Evolutionary conservation across 2,329 filamentous ascomycete species (phyloP).

Genomic region (Ophiostoma sp.): DNA sequence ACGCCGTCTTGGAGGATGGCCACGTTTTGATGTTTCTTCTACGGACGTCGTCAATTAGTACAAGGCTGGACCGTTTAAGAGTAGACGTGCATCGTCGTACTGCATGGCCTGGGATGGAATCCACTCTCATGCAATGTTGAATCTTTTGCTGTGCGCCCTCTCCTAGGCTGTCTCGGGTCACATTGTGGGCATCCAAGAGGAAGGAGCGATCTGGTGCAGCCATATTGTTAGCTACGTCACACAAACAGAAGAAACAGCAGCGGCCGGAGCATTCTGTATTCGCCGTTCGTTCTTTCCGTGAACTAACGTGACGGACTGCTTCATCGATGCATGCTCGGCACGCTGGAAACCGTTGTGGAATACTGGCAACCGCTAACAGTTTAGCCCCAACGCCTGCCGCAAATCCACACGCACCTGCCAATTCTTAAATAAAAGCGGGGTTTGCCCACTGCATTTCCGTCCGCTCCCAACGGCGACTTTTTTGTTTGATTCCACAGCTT

Average conservation of each 20-base stretch:
- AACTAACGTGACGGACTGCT: too few species aligned
- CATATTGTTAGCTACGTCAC: neutral
- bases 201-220: neutral
- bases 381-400: neutral
- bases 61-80: neutral
- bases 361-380: neutral
- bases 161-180: neutral
- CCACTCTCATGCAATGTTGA: neutral
- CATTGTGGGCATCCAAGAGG: neutral
- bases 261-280: neutral
- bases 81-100: neutral
- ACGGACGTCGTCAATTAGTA: neutral
- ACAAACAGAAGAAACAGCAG: neutral
- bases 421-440: neutral
- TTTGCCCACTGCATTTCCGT: neutral
- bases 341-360: conserved; percentile 8
- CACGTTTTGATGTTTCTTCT: neutral
- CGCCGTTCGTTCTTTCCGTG: neutral
- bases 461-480: neutral
- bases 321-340: neutral
- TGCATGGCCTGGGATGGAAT: neutral
- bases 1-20: neutral
- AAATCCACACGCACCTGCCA: neutral
- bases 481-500: neutral
- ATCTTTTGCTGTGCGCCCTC: conserved; percentile 3